Conservation (phyloP, 176 grass and related monocot species). For the Carex scoparia region DNA sequence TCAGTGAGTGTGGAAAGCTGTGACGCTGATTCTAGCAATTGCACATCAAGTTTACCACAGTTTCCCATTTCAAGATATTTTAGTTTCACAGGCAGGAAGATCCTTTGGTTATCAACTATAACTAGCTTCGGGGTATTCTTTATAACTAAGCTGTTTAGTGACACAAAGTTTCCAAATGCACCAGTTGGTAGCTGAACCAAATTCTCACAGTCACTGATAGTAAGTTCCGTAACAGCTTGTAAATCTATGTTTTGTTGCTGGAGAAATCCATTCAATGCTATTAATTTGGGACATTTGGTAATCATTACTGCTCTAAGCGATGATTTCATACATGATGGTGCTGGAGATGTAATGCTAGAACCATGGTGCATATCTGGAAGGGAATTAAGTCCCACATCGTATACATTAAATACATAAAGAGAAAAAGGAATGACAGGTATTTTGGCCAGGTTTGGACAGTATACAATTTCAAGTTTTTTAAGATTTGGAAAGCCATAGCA, state of each 20-base stretch:
- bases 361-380: conserved; percentile 19
- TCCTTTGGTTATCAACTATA: not conserved
- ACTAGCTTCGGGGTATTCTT: not conserved
- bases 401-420: not conserved
- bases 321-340: not conserved
- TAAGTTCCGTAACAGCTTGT: not conserved
- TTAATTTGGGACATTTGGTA: conserved; percentile 1
- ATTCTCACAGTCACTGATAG: not conserved
- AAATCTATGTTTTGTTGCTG: conserved; percentile 10
- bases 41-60: not conserved
- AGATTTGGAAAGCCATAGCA: too few relatives aligned
- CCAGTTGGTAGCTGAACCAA: not conserved
- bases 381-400: conserved; percentile 1
- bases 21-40: too few relatives aligned
- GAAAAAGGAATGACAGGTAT: conserved; percentile 26
- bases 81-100: not conserved
- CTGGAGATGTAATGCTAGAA: not conserved
- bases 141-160: conserved; percentile 11
- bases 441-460: not conserved
- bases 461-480: too few relatives aligned
- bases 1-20: fast-evolving
- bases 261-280: not conserved
- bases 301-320: not conserved
- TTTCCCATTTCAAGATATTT: not conserved
- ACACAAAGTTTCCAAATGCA: conserved; percentile 13